Percentiles rank a stretch among this genome's conserved stretches.
Conservation (phyloP, 2,329 filamentous ascomycete genomes). For the Leptographium procerum region DNA sequence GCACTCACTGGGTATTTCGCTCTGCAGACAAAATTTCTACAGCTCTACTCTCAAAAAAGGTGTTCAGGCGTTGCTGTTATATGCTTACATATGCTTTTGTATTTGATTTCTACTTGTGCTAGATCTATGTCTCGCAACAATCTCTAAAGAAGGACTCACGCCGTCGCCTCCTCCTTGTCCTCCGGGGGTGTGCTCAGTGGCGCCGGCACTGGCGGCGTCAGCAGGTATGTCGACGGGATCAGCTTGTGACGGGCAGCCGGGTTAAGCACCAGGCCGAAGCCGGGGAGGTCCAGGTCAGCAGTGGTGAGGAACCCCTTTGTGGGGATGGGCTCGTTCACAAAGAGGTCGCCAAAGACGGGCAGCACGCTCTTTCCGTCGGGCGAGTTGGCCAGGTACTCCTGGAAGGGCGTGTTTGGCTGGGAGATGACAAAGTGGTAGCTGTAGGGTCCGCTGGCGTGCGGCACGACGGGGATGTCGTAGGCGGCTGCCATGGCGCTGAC, state of each 20-base stretch:
- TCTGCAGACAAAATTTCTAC: no score
- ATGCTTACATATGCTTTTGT: no score
- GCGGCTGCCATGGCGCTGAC: conserved; percentile 80
- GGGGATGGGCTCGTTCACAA: conserved; percentile 82
- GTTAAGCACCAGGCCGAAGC: conserved; percentile 82
- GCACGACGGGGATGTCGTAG: conserved; percentile 89
- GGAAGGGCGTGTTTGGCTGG: conserved; percentile 86
- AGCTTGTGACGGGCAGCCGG: conserved; percentile 59
- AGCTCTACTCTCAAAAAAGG: no score
- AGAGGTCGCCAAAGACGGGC: conserved; percentile 86
- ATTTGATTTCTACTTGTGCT: no score
- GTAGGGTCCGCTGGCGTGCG: conserved; percentile 89
- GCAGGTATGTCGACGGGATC: conserved; percentile 61
- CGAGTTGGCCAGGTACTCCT: conserved; percentile 91
- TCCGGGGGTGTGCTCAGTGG: conserved; percentile 24
- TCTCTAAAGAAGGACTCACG: no score
- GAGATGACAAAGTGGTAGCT: conserved; percentile 95
- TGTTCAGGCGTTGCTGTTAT: no score
- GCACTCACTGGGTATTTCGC: no score
- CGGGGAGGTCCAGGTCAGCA: conserved; percentile 73
- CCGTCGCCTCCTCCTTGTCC: conserved; percentile 7
- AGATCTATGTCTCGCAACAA: no score
- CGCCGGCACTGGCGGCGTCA: conserved; percentile 52
- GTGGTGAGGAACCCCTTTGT: conserved; percentile 71
- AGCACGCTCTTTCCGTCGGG: conserved; percentile 81